Conservation (phyloP, 495 filamentous ascomycete genomes). For the Thermothielavioides terrestris region DNA sequence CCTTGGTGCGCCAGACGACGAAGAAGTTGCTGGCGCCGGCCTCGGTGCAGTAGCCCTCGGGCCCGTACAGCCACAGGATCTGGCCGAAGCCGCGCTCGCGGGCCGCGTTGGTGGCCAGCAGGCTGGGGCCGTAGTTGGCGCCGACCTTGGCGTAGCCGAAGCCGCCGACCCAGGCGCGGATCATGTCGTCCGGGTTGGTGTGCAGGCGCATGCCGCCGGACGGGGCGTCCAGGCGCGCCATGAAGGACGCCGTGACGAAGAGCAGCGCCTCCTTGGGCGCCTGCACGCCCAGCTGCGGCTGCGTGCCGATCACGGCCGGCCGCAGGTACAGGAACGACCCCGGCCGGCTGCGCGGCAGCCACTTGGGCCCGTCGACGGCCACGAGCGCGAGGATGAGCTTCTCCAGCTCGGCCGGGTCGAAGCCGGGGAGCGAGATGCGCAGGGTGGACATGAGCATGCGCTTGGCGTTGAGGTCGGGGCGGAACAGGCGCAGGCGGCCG, state of each 20-base stretch:
- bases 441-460: slow-evolving; percentile 65
- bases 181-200: slow-evolving; percentile 64
- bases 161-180: slow-evolving; percentile 87
- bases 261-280: slow-evolving; percentile 74
- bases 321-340: slow-evolving; percentile 67
- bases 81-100: slow-evolving; percentile 65
- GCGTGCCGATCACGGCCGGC: slow-evolving; percentile 78
- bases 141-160: slow-evolving; percentile 87
- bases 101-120: slow-evolving; percentile 69
- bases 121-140: slow-evolving; percentile 80
- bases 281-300: slow-evolving; percentile 70
- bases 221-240: slow-evolving; percentile 53
- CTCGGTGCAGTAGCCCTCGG: slow-evolving; percentile 70
- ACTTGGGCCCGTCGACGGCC: slow-evolving; percentile 62
- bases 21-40: slow-evolving; percentile 93
- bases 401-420: slow-evolving; percentile 61
- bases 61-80: slow-evolving; percentile 84
- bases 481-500: slow-evolving; percentile 76
- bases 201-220: slow-evolving; percentile 63
- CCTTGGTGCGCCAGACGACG: slow-evolving; percentile 63
- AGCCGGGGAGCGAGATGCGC: slow-evolving; percentile 70
- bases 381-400: slow-evolving; percentile 65
- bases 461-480: slow-evolving; percentile 65
- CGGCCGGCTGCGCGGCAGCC: slow-evolving; percentile 62
- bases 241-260: slow-evolving; percentile 68